Evolutionary conservation across 2,329 filamentous ascomycete genomes (phyloP).

Genomic region (Triangularia verruculosa): DNA sequence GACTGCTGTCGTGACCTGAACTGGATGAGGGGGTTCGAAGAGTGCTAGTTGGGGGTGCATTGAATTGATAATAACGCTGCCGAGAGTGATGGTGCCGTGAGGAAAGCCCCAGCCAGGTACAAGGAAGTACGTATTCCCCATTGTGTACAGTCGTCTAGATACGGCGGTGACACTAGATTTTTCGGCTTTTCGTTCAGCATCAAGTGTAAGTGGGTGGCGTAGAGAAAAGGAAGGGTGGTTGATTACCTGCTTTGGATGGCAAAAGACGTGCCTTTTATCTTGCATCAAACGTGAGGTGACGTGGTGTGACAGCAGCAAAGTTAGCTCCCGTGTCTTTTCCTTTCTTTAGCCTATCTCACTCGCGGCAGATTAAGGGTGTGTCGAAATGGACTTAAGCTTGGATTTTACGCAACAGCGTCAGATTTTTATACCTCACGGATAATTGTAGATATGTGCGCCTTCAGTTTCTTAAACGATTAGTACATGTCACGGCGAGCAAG

Average conservation of each 20-base stretch:
- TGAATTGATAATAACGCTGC: constrained; percentile 21
- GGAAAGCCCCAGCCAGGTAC: constrained; percentile 14
- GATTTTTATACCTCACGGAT: no score
- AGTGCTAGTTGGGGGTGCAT: constrained; percentile 12
- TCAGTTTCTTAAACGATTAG: no score
- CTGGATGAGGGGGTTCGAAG: constrained; percentile 3
- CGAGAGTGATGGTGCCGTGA: constrained; percentile 4
- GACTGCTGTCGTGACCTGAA: neutral
- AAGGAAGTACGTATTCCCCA: constrained; percentile 15
- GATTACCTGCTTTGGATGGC: neutral
- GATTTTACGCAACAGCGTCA: no score
- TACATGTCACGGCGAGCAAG: no score
- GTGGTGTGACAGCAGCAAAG: neutral
- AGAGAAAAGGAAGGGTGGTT: neutral
- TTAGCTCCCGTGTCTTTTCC: no score
- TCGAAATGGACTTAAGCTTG: no score
- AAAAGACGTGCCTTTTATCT: neutral
- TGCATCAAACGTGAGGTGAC: neutral
- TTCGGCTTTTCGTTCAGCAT: neutral
- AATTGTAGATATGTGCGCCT: no score
- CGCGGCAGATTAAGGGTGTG: no score
- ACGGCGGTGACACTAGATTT: neutral
- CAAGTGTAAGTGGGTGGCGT: neutral
- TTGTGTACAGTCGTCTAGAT: neutral
- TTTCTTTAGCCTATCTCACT: no score